Evolutionary conservation across 192 early-diverging fungal species (phyloP).

Genomic region (Linnemannia exigua): DNA sequence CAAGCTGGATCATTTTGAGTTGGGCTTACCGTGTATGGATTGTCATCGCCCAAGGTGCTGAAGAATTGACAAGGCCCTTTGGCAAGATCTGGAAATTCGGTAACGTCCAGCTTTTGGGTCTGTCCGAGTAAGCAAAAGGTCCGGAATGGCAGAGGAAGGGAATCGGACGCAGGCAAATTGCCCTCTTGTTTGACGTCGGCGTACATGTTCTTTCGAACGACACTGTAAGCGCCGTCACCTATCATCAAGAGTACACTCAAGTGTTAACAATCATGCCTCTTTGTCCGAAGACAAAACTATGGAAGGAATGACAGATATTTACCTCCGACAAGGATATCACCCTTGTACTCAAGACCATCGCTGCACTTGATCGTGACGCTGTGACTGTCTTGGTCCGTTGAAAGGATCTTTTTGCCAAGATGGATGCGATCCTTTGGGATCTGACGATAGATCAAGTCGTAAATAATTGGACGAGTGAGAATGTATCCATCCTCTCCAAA

Average conservation of each 20-base stretch:
- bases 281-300: not conserved
- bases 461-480: slow-evolving; percentile 18
- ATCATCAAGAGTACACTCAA: slow-evolving; percentile 2
- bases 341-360: slow-evolving; percentile 12
- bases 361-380: slow-evolving; percentile 17
- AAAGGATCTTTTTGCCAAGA: slow-evolving; percentile 21
- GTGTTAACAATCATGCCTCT: slow-evolving; percentile 5
- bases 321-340: slow-evolving; percentile 34
- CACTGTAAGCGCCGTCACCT: slow-evolving; percentile 28
- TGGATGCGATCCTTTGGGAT: slow-evolving; percentile 25
- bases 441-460: slow-evolving; percentile 16
- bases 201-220: slow-evolving; percentile 21
- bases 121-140: slow-evolving; percentile 21
- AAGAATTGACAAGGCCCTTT: slow-evolving; percentile 23
- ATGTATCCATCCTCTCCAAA: slow-evolving; percentile 17
- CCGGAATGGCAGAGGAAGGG: slow-evolving; percentile 2
- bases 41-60: slow-evolving; percentile 28
- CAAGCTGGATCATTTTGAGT: not conserved
- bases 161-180: slow-evolving; percentile 23
- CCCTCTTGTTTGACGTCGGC: not conserved
- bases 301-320: not conserved
- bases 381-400: slow-evolving; percentile 6
- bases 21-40: slow-evolving; percentile 20
- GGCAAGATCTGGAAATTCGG: slow-evolving; percentile 23
- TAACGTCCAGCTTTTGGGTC: slow-evolving; percentile 16